Evolutionary conservation across 192 early-diverging fungal species (phyloP).

Genomic region (Coemansia sp.): DNA sequence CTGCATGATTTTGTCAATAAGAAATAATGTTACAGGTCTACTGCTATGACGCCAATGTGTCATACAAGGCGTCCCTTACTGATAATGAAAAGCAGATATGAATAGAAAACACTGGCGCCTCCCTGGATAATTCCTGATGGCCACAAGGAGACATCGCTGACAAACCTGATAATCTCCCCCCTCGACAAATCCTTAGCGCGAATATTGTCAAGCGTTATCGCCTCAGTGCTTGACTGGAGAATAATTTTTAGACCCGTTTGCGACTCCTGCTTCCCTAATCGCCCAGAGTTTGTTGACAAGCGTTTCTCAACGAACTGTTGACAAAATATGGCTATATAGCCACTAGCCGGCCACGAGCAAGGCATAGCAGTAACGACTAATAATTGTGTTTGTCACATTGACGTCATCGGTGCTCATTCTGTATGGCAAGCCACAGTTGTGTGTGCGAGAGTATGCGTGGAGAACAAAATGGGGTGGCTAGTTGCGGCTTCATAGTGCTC

Average conservation of each 20-base stretch:
- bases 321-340: not conserved
- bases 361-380: not conserved
- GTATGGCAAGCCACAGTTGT: not conserved
- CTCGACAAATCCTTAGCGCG: not conserved
- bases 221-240: not conserved
- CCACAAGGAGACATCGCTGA: not conserved
- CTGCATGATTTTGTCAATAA: not conserved
- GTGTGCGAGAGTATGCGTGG: not conserved
- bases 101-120: not conserved
- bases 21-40: not conserved
- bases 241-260: not conserved
- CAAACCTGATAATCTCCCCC: not conserved
- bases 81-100: not conserved
- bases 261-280: not conserved
- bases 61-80: not conserved
- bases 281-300: not conserved
- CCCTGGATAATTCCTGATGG: not conserved
- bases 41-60: not conserved
- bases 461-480: not conserved
- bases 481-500: not conserved
- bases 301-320: not conserved
- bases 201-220: not conserved
- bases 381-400: constrained; percentile 8
- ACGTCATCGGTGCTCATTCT: constrained; percentile 8
- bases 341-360: not conserved